Base-by-base conservation (phyloP, 2,329 filamentous ascomycete genomes). In the Trichoderma hamatum region DNA sequence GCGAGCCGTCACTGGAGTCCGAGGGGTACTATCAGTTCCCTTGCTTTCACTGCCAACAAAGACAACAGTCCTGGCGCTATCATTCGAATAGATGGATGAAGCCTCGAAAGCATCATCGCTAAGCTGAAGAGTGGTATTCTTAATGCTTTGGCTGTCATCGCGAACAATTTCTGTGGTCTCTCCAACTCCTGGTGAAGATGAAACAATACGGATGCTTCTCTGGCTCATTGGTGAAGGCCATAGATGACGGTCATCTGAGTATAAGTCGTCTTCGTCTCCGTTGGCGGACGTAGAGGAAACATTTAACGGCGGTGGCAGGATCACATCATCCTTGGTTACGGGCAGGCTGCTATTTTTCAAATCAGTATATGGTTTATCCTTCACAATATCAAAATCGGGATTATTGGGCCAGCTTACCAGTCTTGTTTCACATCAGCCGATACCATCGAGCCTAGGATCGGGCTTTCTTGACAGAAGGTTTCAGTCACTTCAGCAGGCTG, bases 71-170 rank as follows among this genome's bases (percentile, higher is more conserved):
- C 70, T 58, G 19, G 65, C 39, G 24, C 73, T 75, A 30, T 71
- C 69, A 21, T 74, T 59, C 6, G 74, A 74, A 59, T 75, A 75
- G 7, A 73, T 19, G 16, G 74, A 75, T 1, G 73, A 75, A 6
- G 69, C 63, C 2, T 75, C 72, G 34, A 58, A 56, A 19, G 67
- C 24, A n/a, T 72, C 69, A 36, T 69, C 61, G 21, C 52, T 67
- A 13, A 51, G 54, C 39, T 51, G 64, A 7, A 30, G 64, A 3
- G 64, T 58, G 7, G 28, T 59, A 19, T 51, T 59, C 30, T 51
- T 54, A n/a, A 51, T 51, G n/a, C 28, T 59, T 34, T 36, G 39
- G 11, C 7, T 13, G 14, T 39, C 54, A 24, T 67, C 54, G 19
- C n/a, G n/a, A 16, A 59, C 39, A n/a, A 46, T 21, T 49, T 34